Base-by-base conservation (phyloP, 2,329 filamentous ascomycete species). In the Fusarium xyrophilum region DNA sequence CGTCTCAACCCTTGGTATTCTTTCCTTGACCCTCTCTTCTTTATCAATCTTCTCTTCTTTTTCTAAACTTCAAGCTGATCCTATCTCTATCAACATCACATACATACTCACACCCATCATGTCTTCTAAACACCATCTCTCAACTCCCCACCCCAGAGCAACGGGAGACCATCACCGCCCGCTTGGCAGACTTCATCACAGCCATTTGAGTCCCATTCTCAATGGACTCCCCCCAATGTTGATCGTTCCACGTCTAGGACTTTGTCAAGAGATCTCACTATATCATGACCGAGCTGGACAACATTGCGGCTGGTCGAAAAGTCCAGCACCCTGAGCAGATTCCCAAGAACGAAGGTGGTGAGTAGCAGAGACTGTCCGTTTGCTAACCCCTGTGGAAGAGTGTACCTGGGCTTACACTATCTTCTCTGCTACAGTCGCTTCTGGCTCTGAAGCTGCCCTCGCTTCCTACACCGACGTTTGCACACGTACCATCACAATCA, bases 211-310 rank as follows among this genome's bases (percentile, higher is more conserved):
- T 39, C 70, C 36, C 76, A 78, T 60, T 63, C 74, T 7, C 48
- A 65, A 23, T 78, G 76, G 74, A 72, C 63, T 15, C 70, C 71
- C 33, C 28, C 68, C 9, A 60, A 67, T 13, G 72, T 73, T 33
- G 71, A 77, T 57, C 69, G 72, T 21, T 72, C 56, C 73, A 80
- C 66, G 65, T 80, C 33, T 82, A 78, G 78, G 79, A 82, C 66
- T 83, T 82, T 67, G 77, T 78, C 46, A 77, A 74, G 60, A 76
- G 79, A 36, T 79, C 78, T n/a, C 70, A 76, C 38, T 82, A 81
- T 64, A 81, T 81, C 73, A 76, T 81, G 66, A 74, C 73, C 10
- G 79, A 82, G 74, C 74, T 82, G 27, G 78, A 82, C 21, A 80
- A 79, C 42, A 76, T 81, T 54, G 71, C 73, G 21, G 73, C 73